Percentiles rank a stretch among this genome's conserved stretches.
Evolutionary conservation across 1,284 basidiomycete species (phyloP).

Genomic region (Peniophora sp.): DNA sequence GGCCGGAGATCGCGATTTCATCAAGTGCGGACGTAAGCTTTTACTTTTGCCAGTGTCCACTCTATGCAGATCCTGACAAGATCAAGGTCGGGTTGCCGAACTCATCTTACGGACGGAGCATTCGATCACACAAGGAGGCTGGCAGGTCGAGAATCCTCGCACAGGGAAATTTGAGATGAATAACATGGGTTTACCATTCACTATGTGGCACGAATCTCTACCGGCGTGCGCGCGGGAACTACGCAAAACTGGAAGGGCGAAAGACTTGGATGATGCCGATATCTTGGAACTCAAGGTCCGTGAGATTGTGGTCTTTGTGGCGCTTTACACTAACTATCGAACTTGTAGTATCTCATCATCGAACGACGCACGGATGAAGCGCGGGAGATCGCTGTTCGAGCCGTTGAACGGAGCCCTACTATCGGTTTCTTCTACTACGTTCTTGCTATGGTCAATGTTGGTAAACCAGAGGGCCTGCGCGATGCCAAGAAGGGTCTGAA

Average conservation of each 20-base stretch:
- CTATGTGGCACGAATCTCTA: slow-evolving; percentile 44
- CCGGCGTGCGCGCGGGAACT: slow-evolving; percentile 47
- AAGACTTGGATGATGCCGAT: slow-evolving; percentile 43
- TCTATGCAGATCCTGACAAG: too few relatives aligned
- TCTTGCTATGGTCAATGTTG: slow-evolving; percentile 29
- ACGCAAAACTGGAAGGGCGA: slow-evolving; percentile 27
- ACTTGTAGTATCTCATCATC: slow-evolving; percentile 32
- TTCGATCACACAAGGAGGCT: slow-evolving; percentile 46
- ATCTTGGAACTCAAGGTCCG: slow-evolving; percentile 47
- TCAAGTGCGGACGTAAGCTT: too few relatives aligned
- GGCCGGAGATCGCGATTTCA: slow-evolving; percentile 31
- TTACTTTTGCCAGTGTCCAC: too few relatives aligned
- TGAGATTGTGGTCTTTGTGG: background rate
- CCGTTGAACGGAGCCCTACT: slow-evolving; percentile 42
- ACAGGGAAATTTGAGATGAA: slow-evolving; percentile 31
- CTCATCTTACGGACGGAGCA: slow-evolving; percentile 51
- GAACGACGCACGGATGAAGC: slow-evolving; percentile 35
- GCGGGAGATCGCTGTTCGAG: slow-evolving; percentile 32
- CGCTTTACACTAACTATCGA: background rate
- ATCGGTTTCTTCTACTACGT: slow-evolving; percentile 53
- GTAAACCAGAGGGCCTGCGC: slow-evolving; percentile 26
- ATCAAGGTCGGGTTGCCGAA: too few relatives aligned
- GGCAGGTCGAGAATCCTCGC: slow-evolving; percentile 32
- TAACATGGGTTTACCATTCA: slow-evolving; percentile 49
- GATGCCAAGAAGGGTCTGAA: slow-evolving; percentile 48